A percentile compares a stretch with the other conserved stretches of the same genome.
Evolutionary conservation across 2,329 filamentous ascomycete species (phyloP).

Genomic region (Stagonosporopsis vannaccii): DNA sequence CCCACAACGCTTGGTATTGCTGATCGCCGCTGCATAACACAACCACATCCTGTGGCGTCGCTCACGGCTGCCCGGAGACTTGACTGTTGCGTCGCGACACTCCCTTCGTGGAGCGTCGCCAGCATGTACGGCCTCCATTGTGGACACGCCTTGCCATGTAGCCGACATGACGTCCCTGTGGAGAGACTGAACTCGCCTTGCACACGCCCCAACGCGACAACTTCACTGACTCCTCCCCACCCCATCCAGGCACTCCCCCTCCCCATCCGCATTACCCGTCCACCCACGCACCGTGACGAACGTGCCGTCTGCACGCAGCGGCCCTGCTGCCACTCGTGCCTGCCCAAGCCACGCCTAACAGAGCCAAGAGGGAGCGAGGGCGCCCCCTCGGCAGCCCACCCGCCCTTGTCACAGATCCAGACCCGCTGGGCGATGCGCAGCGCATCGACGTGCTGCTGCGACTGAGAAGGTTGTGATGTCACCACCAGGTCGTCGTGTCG

Average conservation of each 20-base stretch:
- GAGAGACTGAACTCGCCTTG: too few species aligned
- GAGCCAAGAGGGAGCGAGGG: conserved; percentile 1
- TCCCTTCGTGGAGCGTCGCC: too few species aligned
- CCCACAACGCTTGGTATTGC: conserved; percentile 4
- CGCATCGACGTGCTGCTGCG: background rate
- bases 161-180: too few species aligned
- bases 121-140: too few species aligned
- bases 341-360: conserved; percentile 1
- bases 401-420: background rate
- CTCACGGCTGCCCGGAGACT: too few species aligned
- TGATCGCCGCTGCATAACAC: conserved; percentile 6
- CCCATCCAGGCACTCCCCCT: background rate
- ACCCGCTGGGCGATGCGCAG: too few species aligned
- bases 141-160: too few species aligned
- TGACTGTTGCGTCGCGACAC: too few species aligned
- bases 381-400: background rate
- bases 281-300: background rate
- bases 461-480: conserved; percentile 2
- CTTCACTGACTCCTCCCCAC: too few species aligned
- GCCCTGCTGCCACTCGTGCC: background rate
- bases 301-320: background rate
- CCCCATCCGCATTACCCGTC: background rate
- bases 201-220: too few species aligned
- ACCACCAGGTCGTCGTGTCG: too few species aligned
- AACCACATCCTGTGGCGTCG: background rate